Evolutionary conservation across 805 yeast genomes (phyloP).

Genomic region (Candida tallmaniae): DNA sequence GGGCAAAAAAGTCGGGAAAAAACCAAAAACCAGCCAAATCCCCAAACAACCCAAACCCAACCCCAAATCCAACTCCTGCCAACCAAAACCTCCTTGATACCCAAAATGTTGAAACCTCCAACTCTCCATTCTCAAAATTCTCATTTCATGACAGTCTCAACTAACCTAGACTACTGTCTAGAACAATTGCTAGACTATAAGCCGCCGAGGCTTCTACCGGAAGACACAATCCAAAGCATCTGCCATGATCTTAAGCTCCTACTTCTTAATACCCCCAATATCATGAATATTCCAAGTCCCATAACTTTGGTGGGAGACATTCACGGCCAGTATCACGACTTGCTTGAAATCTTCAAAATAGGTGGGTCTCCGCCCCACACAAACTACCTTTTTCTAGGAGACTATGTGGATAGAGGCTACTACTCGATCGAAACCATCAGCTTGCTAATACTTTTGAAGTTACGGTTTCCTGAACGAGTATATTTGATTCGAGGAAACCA

Average conservation of each 20-base stretch:
- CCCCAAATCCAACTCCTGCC: too few species aligned
- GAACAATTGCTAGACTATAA: constrained; percentile 37
- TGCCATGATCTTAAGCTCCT: constrained; percentile 82
- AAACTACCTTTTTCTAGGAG: constrained; percentile 89
- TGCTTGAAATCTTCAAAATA: constrained; percentile 85
- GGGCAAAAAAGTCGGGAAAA: too few species aligned
- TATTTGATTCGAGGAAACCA: constrained; percentile 90
- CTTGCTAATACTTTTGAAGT: constrained; percentile 71
- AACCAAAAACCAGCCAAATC: too few species aligned
- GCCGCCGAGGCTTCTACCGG: constrained; percentile 41
- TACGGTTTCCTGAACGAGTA: constrained; percentile 83
- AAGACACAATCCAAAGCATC: constrained; percentile 35
- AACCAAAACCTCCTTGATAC: too few species aligned
- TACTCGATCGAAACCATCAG: constrained; percentile 92
- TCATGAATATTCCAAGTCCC: constrained; percentile 78
- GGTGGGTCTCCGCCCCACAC: constrained; percentile 95
- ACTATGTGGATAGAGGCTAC: constrained; percentile 93
- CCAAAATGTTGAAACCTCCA: too few species aligned
- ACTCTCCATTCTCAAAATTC: not conserved
- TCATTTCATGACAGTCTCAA: constrained; percentile 2
- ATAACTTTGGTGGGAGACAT: constrained; percentile 96
- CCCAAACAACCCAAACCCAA: too few species aligned
- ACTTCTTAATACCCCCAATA: constrained; percentile 76
- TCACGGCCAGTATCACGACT: constrained; percentile 95
- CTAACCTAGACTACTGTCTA: constrained; percentile 39